phyloP scores from a whole-genome alignment of 371 early-diverging fungal genomes.

The Mucor velutinosus region DNA sequence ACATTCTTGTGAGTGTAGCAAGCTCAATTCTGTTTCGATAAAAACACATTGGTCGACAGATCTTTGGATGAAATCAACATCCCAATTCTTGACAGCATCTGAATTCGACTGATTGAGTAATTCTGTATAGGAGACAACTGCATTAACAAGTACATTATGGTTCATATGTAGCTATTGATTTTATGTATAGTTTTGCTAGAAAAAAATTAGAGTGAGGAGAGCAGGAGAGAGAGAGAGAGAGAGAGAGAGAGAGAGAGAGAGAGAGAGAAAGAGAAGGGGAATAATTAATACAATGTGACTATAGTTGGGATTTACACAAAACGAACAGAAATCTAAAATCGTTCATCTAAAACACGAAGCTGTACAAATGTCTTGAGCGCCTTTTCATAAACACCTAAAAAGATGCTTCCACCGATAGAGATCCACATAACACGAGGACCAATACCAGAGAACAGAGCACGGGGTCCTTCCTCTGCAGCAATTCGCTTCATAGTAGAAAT shows the following conservation, averaged over 20 bases:
- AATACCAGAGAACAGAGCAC: constrained; percentile 83
- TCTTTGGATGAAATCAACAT: constrained; percentile 22
- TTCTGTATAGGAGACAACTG: constrained; percentile 24
- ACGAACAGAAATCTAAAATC: constrained; percentile 5
- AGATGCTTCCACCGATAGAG: constrained; percentile 92
- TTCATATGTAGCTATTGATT: not conserved
- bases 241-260: not conserved
- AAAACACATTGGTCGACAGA: constrained; percentile 35
- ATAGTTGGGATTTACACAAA: not conserved
- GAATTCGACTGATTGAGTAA: constrained; percentile 25
- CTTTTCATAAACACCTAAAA: constrained; percentile 94
- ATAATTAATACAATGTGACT: not conserved
- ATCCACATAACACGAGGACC: constrained; percentile 96
- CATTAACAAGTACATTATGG: constrained; percentile 12
- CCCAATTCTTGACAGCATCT: constrained; percentile 30
- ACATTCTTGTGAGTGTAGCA: constrained; percentile 7
- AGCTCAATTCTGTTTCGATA: constrained; percentile 37
- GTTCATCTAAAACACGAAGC: constrained; percentile 39
- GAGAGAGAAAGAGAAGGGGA: not conserved
- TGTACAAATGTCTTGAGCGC: constrained; percentile 58
- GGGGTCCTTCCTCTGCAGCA: constrained; percentile 77
- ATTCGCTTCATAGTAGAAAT: constrained; percentile 74
- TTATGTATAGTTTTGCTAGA: not conserved
- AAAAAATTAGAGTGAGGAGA: not conserved
- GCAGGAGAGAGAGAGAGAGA: not conserved